A percentile compares a stretch with the other conserved stretches of the same genome.
Evolutionary conservation across 306 rosid genomes (phyloP).

Genomic region (Castanea sativa): DNA sequence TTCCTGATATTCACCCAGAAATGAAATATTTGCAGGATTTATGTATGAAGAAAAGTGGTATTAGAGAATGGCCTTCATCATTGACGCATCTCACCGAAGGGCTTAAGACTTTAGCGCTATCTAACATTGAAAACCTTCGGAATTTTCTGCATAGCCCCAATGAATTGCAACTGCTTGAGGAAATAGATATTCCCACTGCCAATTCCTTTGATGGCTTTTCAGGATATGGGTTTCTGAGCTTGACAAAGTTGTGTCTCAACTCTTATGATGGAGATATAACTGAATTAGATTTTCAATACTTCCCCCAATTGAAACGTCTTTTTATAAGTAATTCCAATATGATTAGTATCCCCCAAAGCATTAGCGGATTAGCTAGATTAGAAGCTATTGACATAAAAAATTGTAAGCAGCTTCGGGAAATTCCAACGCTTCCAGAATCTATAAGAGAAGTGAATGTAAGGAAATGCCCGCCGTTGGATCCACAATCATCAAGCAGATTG

Average conservation of each 20-base stretch:
- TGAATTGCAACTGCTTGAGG: no score
- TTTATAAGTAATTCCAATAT: accelerated
- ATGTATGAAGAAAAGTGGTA: accelerated
- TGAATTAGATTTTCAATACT: not conserved
- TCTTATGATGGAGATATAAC: not conserved
- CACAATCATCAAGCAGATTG: constrained; percentile 12
- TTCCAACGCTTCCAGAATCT: no score
- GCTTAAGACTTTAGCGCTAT: not conserved
- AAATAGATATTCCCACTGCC: no score
- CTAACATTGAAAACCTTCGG: not conserved
- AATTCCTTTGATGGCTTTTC: no score
- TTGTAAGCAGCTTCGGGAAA: not conserved
- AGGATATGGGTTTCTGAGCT: no score
- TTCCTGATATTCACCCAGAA: no score
- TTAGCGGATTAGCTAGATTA: not conserved
- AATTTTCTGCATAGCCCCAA: not conserved
- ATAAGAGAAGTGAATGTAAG: accelerated
- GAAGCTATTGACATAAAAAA: accelerated
- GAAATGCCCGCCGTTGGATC: not conserved
- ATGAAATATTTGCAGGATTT: accelerated
- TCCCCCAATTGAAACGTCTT: accelerated
- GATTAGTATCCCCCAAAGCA: not conserved
- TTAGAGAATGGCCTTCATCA: not conserved
- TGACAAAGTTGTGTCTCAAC: accelerated
- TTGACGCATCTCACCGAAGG: not conserved